phyloP scores from a whole-genome alignment of 768 basidiomycete species.

The Pholiota conissans region DNA sequence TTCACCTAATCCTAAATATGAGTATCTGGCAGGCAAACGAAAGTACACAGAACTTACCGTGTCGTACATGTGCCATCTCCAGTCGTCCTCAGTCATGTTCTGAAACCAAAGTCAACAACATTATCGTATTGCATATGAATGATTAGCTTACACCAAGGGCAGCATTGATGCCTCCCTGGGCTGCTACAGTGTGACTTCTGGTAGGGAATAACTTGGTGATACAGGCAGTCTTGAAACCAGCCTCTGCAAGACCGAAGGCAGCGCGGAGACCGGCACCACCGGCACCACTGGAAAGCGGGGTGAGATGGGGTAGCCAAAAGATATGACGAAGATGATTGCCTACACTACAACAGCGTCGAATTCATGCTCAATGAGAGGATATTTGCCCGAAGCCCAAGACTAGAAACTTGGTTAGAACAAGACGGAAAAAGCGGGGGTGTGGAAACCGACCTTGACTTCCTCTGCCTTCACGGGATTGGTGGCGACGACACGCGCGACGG shows the following conservation, averaged over 20 bases:
- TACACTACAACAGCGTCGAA: slow-evolving; percentile 99
- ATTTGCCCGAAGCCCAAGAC: slow-evolving; percentile 85
- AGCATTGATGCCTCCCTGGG: slow-evolving; percentile 99
- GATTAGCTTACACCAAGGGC: slow-evolving; percentile 76
- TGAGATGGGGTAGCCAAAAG: slow-evolving; percentile 8
- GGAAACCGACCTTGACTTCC: slow-evolving; percentile 65
- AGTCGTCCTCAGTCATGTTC: slow-evolving; percentile 99
- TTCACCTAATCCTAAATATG: slow-evolving; percentile 68
- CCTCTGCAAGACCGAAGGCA: slow-evolving; percentile 97
- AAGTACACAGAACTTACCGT: slow-evolving; percentile 54
- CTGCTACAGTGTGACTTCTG: slow-evolving; percentile 97
- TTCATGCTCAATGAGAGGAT: slow-evolving; percentile 97
- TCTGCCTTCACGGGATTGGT: slow-evolving; percentile 79
- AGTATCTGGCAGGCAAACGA: slow-evolving; percentile 12
- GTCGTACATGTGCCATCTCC: slow-evolving; percentile 99
- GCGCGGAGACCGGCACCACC: slow-evolving; percentile 98
- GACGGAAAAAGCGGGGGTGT: slow-evolving; percentile 9
- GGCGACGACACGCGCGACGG: slow-evolving; percentile 60
- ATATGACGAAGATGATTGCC: slow-evolving; percentile 35
- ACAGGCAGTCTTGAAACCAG: slow-evolving; percentile 98
- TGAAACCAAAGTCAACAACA: slow-evolving; percentile 25
- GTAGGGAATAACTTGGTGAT: slow-evolving; percentile 99
- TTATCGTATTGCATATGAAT: slow-evolving; percentile 3
- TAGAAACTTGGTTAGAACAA: slow-evolving; percentile 28
- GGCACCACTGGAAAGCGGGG: slow-evolving; percentile 65